Evolutionary conservation across 805 yeast species (phyloP).

Genomic region (Candida broadrunensis): DNA sequence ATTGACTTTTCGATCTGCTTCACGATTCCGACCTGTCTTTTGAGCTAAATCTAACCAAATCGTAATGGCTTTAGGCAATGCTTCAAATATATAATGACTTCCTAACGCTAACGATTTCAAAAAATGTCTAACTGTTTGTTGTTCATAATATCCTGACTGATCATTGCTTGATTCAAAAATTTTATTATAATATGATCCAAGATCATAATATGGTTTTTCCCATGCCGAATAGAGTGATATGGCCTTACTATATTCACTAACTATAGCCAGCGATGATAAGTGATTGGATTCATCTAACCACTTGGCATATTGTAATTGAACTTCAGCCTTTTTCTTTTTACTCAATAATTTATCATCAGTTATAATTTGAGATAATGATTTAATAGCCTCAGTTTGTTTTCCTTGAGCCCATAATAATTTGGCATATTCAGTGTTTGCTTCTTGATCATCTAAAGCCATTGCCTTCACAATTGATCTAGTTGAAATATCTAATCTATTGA

Average conservation of each 20-base stretch:
- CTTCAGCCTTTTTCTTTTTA: slow-evolving; percentile 26
- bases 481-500: slow-evolving; percentile 69
- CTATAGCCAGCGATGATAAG: slow-evolving; percentile 70
- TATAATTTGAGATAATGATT: slow-evolving; percentile 48
- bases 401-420: slow-evolving; percentile 87
- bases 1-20: slow-evolving; percentile 35
- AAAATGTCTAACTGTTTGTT: slow-evolving; percentile 53
- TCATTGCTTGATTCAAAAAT: slow-evolving; percentile 64
- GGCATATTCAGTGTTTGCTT: slow-evolving; percentile 72
- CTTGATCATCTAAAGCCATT: slow-evolving; percentile 35
- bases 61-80: slow-evolving; percentile 85
- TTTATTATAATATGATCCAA: slow-evolving; percentile 78
- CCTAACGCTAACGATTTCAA: slow-evolving; percentile 61
- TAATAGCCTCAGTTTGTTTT: slow-evolving; percentile 79
- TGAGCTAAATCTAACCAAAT: slow-evolving; percentile 82
- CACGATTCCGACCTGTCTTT: slow-evolving; percentile 16
- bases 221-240: slow-evolving; percentile 52
- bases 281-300: slow-evolving; percentile 90
- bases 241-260: slow-evolving; percentile 64
- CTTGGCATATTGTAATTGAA: slow-evolving; percentile 75
- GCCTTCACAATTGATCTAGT: slow-evolving; percentile 66
- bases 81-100: slow-evolving; percentile 68
- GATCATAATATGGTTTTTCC: slow-evolving; percentile 77
- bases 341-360: slow-evolving; percentile 12
- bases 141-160: slow-evolving; percentile 50